These are phyloP conservation scores for Corylus avellana DNA, from an alignment of 306 rosid species.

Conservation along the genomic window DNA sequence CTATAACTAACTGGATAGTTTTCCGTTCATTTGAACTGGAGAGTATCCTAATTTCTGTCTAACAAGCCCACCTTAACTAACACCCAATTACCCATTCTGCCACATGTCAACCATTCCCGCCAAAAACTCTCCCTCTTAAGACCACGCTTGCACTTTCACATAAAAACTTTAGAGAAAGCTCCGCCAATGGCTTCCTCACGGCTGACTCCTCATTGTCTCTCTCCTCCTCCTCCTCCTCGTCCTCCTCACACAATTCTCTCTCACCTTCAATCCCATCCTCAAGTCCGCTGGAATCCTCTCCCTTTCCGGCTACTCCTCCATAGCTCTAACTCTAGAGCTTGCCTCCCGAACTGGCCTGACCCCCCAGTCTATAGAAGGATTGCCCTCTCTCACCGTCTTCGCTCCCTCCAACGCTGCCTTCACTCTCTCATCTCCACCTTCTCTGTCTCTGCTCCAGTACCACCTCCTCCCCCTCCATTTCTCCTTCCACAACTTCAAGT, in stretches of 20 bases:
- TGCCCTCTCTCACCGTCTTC: slow-evolving; percentile 48
- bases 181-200: too few species aligned
- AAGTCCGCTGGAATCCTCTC: slow-evolving; percentile 62
- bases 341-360: slow-evolving; percentile 40
- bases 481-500: slow-evolving; percentile 41
- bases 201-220: slow-evolving; percentile 4
- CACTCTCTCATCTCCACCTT: slow-evolving; percentile 26
- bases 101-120: slow-evolving; percentile 3
- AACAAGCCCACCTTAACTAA: not conserved
- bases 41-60: not conserved
- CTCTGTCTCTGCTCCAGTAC: slow-evolving; percentile 50
- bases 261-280: slow-evolving; percentile 39
- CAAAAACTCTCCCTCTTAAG: not conserved
- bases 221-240: slow-evolving; percentile 22
- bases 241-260: slow-evolving; percentile 18
- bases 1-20: too few species aligned
- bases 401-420: slow-evolving; percentile 49
- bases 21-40: too few species aligned
- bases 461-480: slow-evolving; percentile 58
- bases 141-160: too few species aligned
- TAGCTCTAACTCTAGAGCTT: slow-evolving; percentile 54
- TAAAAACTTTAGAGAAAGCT: too few species aligned
- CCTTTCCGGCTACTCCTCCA: slow-evolving; percentile 49
- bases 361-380: not conserved
- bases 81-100: not conserved